Evolutionary conservation across 805 yeast species (phyloP).

Genomic region (Candida verbasci): DNA sequence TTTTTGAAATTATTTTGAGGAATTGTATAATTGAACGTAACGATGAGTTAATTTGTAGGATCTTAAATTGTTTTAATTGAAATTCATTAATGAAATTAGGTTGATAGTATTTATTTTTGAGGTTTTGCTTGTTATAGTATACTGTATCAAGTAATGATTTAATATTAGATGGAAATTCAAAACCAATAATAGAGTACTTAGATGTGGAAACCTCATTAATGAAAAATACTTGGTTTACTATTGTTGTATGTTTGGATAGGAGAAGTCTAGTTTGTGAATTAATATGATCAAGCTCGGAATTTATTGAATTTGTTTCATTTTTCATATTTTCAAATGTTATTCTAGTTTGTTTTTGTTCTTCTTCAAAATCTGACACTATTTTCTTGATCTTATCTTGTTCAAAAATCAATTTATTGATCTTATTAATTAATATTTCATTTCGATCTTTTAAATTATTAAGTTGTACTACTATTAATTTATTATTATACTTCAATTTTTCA

Average conservation of each 20-base stretch:
- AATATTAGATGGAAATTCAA: conserved; percentile 32
- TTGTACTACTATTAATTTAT: not conserved
- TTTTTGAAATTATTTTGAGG: conserved; percentile 18
- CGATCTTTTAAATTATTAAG: conserved; percentile 13
- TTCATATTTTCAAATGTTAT: conserved; percentile 22
- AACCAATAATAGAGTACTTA: conserved; percentile 25
- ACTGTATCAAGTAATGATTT: conserved; percentile 26
- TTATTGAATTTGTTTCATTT: conserved; percentile 25
- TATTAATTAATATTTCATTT: conserved; percentile 21
- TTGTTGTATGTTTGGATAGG: conserved; percentile 12
- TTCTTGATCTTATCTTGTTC: not conserved
- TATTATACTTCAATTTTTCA: conserved; percentile 6
- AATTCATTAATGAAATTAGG: conserved; percentile 7
- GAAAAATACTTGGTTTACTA: conserved; percentile 20
- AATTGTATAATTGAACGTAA: conserved; percentile 26
- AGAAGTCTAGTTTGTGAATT: not conserved
- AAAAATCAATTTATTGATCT: conserved; percentile 13
- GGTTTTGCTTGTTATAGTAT: conserved; percentile 17
- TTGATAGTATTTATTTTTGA: conserved; percentile 2
- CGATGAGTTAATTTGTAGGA: conserved; percentile 29
- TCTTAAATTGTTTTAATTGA: conserved; percentile 11
- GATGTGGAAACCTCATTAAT: conserved; percentile 21
- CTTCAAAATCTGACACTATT: conserved; percentile 5
- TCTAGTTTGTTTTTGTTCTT: conserved; percentile 12
- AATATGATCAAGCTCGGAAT: conserved; percentile 15